Evolutionary conservation across 108 stramenopile species (phyloP).

Genomic region (Fragilariopsis cylindrus): DNA sequence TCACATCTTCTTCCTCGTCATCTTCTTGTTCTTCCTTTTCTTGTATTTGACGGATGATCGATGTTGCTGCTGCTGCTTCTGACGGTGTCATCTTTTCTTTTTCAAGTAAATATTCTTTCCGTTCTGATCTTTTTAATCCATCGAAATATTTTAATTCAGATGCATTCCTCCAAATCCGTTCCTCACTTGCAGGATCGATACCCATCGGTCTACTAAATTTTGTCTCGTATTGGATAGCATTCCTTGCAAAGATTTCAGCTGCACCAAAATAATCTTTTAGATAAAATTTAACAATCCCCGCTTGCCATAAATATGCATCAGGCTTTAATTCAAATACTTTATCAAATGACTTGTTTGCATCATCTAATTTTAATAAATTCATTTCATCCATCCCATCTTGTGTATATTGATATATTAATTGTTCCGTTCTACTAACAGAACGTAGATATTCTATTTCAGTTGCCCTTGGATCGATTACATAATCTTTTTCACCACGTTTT

Average conservation of each 20-base stretch:
- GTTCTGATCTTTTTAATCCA: constrained; percentile 26
- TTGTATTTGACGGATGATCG: constrained; percentile 9
- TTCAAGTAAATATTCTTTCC: constrained; percentile 5
- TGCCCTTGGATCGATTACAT: constrained; percentile 47
- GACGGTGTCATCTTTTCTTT: constrained; percentile 2
- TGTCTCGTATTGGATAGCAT: constrained; percentile 57
- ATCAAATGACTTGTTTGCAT: constrained; percentile 56
- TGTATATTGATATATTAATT: constrained; percentile 50
- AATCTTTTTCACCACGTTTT: constrained; percentile 59
- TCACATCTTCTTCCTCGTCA: constrained; percentile 9
- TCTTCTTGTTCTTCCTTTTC: constrained; percentile 15
- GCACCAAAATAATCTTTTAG: constrained; percentile 54
- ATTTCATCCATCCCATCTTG: constrained; percentile 62
- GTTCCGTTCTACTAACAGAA: constrained; percentile 53
- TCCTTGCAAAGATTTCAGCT: constrained; percentile 55
- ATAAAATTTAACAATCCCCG: constrained; percentile 79
- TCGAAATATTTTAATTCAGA: constrained; percentile 54
- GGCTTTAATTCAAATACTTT: constrained; percentile 68
- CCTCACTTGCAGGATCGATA: constrained; percentile 65
- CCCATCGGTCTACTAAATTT: constrained; percentile 45
- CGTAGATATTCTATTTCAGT: constrained; percentile 73
- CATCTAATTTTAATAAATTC: constrained; percentile 57
- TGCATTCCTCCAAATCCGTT: constrained; percentile 85
- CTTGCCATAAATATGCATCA: constrained; percentile 80
- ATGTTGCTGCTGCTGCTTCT: not conserved